Base-by-base conservation (phyloP, 1,284 basidiomycete genomes). In the Sutorius eximius region DNA sequence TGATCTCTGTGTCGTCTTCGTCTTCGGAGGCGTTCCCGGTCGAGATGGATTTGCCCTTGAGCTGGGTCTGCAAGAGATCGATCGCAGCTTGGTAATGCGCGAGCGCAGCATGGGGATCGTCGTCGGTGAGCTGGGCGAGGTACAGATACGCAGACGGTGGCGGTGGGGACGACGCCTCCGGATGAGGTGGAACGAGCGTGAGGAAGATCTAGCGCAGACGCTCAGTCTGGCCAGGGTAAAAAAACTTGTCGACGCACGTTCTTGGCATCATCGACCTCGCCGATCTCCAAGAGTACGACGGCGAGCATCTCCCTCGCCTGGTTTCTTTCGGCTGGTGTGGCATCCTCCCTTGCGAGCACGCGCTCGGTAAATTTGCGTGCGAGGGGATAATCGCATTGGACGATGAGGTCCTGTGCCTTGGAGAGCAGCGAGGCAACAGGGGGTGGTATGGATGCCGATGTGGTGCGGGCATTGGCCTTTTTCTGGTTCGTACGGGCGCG, bases 81-180 rank as follows among this genome's bases (percentile, higher is more conserved):
- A 94, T 83, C 5, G 93, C 94, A 15, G 85, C 79, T 63, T 88
- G 83, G 69, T 93, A 97, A 68, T 95, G 85, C 18, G 81, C 73
- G n/a, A 97, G 73, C 2, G 93, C 91, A 50, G 80, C 72, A 56
- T 84, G 81, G 1, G 94, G 91, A 45, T 93, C 86, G 9, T 86
- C 83, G 37, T 87, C 86, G 56, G 82, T 85, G 18, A 94, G 78
- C 69, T 97, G 95, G 0, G 94, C 95, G 30, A 98, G 86, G 72
- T 97, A 96, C 1, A 97, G 79, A 72, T 95, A 85, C 7, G 91
- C 90, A 24, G 91, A 90, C 4, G 91, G 82, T 0, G 91, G 89
- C n/a, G 89, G 80, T 27, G 80, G 73, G 27, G 74, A 69, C 33
- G 83, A 78, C 15, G 85, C 79, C 65, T 81, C 71, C 50, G 81